phyloP scores from a whole-genome alignment of 164 flowering plant genomes.

The Hamamelis virginiana region DNA sequence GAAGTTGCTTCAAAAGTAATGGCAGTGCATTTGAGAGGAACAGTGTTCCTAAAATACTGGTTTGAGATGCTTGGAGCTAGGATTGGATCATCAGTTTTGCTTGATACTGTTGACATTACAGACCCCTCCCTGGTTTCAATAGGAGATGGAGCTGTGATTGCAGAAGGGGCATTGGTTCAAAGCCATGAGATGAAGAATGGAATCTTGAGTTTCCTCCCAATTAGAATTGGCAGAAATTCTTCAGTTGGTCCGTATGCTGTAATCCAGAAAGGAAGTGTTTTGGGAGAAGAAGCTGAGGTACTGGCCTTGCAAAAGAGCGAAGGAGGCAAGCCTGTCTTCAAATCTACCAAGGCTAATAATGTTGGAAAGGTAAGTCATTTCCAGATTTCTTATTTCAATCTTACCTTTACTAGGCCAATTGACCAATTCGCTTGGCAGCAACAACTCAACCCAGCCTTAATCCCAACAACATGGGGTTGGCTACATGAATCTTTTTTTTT shows the following conservation, averaged over 20 bases:
- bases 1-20: constrained; percentile 57
- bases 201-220: constrained; percentile 52
- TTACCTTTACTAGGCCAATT: no score
- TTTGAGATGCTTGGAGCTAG: constrained; percentile 73
- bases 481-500: no score
- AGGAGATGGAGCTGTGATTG: constrained; percentile 67
- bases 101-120: constrained; percentile 69
- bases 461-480: no score
- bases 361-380: constrained; percentile 29
- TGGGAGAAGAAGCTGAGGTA: constrained; percentile 48
- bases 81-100: constrained; percentile 68
- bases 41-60: constrained; percentile 73
- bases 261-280: constrained; percentile 59
- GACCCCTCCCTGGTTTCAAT: constrained; percentile 74
- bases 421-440: no score
- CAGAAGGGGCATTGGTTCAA: constrained; percentile 75
- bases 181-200: constrained; percentile 79
- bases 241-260: constrained; percentile 68
- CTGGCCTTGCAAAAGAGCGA: constrained; percentile 54
- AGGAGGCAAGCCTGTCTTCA: constrained; percentile 29
- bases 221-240: constrained; percentile 55
- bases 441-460: no score
- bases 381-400: neutral
- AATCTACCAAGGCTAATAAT: constrained; percentile 24
- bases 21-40: constrained; percentile 77